Evolutionary conservation across 1,284 basidiomycete species (phyloP).

Genomic region (Cerrena zonata): DNA sequence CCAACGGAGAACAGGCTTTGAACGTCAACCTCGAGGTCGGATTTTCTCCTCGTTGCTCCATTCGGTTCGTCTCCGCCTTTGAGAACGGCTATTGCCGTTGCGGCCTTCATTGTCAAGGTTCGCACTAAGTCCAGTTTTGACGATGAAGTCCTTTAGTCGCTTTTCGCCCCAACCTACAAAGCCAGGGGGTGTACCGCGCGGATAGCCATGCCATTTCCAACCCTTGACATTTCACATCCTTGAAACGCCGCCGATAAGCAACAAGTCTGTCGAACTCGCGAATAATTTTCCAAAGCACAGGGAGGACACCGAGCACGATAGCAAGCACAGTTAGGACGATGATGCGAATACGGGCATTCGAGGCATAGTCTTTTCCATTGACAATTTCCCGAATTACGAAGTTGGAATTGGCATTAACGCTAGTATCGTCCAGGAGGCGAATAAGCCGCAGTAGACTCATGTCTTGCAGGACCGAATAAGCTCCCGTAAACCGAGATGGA

Average conservation of each 20-base stretch:
- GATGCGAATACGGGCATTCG: conserved; percentile 51
- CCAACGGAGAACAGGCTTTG: conserved; percentile 69
- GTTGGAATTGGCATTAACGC: conserved; percentile 31
- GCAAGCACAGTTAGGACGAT: conserved; percentile 62
- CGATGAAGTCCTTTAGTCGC: conserved; percentile 60
- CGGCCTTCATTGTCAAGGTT: conserved; percentile 35
- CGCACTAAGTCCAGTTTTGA: conserved; percentile 59
- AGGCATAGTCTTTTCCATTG: conserved; percentile 35
- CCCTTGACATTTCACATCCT: conserved; percentile 55
- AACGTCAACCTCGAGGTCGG: conserved; percentile 55
- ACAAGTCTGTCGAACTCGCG: conserved; percentile 56
- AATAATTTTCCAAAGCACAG: conserved; percentile 61
- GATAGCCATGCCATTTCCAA: conserved; percentile 73
- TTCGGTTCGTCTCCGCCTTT: conserved; percentile 25
- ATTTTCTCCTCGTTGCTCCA: conserved; percentile 38
- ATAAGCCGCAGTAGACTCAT: conserved; percentile 69
- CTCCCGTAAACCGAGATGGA: conserved; percentile 46
- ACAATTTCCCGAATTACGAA: conserved; percentile 30
- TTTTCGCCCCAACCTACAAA: conserved; percentile 70
- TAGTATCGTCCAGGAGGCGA: conserved; percentile 44
- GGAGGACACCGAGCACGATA: conserved; percentile 54
- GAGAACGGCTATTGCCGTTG: conserved; percentile 14
- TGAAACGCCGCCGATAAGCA: conserved; percentile 53
- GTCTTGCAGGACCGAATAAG: conserved; percentile 65
- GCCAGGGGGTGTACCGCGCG: conserved; percentile 48